phyloP scores from a whole-genome alignment of 1,284 basidiomycete genomes.

The Moesziomyces antarcticus region DNA sequence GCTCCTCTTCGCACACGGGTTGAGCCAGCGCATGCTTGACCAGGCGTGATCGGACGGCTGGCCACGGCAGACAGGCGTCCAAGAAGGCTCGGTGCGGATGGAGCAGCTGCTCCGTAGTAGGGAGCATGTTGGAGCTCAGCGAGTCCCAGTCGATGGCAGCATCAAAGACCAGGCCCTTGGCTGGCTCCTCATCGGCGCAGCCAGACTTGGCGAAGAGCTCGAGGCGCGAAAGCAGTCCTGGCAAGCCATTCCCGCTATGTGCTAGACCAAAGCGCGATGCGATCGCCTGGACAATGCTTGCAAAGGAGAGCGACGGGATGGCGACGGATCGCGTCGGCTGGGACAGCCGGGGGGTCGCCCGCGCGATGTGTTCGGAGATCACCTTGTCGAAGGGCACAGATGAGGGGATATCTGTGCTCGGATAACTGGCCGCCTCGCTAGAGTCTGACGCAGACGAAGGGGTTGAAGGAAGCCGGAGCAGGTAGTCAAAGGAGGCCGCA shows the following conservation, averaged over 20 bases:
- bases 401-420: not conserved
- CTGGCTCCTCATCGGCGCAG: not conserved
- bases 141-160: conserved; percentile 29
- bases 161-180: conserved; percentile 38
- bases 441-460: conserved; percentile 5
- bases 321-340: conserved; percentile 1
- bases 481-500: conserved; percentile 16
- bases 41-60: conserved; percentile 37
- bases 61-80: conserved; percentile 49
- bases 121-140: conserved; percentile 32
- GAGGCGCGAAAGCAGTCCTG: conserved; percentile 21
- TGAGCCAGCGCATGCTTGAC: conserved; percentile 32
- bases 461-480: conserved; percentile 12
- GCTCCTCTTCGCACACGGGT: conserved; percentile 40
- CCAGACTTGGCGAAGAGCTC: conserved; percentile 11
- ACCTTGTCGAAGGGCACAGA: conserved; percentile 10
- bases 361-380: conserved; percentile 3
- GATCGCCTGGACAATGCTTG: conserved; percentile 16
- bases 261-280: conserved; percentile 14
- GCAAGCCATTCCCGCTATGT: conserved; percentile 1
- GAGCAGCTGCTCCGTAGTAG: conserved; percentile 32
- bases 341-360: not conserved
- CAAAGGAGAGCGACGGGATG: conserved; percentile 22
- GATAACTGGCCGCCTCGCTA: not conserved
- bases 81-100: conserved; percentile 46